phyloP scores from a whole-genome alignment of 2,329 filamentous ascomycete genomes.

The Aspergillus glaucus region DNA sequence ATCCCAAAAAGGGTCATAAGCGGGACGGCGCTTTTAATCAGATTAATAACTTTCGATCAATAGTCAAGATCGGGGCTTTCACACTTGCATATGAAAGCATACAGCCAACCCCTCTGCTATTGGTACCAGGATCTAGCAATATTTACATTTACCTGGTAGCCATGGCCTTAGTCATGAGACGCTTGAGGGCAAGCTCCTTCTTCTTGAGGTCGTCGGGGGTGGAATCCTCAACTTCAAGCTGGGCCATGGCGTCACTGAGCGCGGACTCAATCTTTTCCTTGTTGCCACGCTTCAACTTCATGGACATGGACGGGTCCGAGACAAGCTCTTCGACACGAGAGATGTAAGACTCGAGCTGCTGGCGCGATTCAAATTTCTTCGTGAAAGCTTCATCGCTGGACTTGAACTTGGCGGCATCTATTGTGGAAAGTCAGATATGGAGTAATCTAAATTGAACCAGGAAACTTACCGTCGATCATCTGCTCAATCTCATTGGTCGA shows the following conservation, averaged over 20 bases:
- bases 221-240: constrained; percentile 92
- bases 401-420: constrained; percentile 98
- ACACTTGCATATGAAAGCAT: neutral
- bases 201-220: constrained; percentile 95
- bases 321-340: constrained; percentile 97
- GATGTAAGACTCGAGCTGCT: constrained; percentile 99
- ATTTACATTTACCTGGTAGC: constrained; percentile 65
- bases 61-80: neutral
- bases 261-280: constrained; percentile 99
- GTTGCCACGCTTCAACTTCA: constrained; percentile 98
- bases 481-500: constrained; percentile 90
- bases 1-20: neutral
- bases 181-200: constrained; percentile 98
- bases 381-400: constrained; percentile 94
- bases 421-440: neutral
- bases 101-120: neutral
- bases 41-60: neutral
- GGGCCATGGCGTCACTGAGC: constrained; percentile 93
- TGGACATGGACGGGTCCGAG: constrained; percentile 87
- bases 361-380: constrained; percentile 98
- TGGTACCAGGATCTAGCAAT: constrained; percentile 2
- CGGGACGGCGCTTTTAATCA: neutral
- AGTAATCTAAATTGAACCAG: neutral
- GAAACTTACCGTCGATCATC: constrained; percentile 74
- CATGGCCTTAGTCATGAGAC: constrained; percentile 97